Percentiles rank a stretch among this genome's conserved stretches.
Conservation (phyloP, 2,329 filamentous ascomycete species). For the Diplodia corticola region DNA sequence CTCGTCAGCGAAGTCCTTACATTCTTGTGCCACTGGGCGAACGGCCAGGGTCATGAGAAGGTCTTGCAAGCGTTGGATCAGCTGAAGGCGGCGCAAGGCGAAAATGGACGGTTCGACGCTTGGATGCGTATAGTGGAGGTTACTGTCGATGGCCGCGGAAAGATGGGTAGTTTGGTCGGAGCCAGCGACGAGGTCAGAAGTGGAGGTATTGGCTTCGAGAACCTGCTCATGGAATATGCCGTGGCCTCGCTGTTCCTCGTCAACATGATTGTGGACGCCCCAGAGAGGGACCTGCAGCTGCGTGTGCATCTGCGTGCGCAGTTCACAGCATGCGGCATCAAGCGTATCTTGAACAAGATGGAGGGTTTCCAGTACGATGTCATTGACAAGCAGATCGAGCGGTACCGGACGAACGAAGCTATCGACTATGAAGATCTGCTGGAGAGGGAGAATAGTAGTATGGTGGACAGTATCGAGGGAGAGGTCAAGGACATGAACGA, state of each 20-base stretch:
- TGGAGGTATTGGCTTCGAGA: constrained; percentile 97
- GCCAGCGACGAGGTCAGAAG: constrained; percentile 95
- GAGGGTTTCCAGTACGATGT: constrained; percentile 97
- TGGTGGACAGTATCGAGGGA: constrained; percentile 82
- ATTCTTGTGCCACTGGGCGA: constrained; percentile 92
- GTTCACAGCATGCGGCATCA: constrained; percentile 93
- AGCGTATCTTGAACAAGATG: constrained; percentile 93
- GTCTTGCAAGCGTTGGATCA: constrained; percentile 91
- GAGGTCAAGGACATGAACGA: constrained; percentile 92
- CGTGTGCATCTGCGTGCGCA: constrained; percentile 93
- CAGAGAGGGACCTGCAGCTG: constrained; percentile 83
- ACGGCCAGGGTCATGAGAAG: constrained; percentile 85
- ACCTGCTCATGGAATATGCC: constrained; percentile 97
- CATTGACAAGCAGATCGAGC: constrained; percentile 97
- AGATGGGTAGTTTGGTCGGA: constrained; percentile 97
- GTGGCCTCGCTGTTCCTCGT: constrained; percentile 91
- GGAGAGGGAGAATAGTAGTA: constrained; percentile 84
- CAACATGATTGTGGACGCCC: constrained; percentile 94
- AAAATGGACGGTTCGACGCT: constrained; percentile 93
- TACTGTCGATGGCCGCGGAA: constrained; percentile 92
- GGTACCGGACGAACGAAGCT: constrained; percentile 88
- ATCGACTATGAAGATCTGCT: constrained; percentile 98
- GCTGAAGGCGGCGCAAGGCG: constrained; percentile 82
- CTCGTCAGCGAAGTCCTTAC: constrained; percentile 95
- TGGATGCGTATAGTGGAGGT: constrained; percentile 99